Evolutionary conservation across 2,329 filamentous ascomycete genomes (phyloP), one percentile per base, ranked within the genome.

Genomic region (Fusarium sp.): DNA sequence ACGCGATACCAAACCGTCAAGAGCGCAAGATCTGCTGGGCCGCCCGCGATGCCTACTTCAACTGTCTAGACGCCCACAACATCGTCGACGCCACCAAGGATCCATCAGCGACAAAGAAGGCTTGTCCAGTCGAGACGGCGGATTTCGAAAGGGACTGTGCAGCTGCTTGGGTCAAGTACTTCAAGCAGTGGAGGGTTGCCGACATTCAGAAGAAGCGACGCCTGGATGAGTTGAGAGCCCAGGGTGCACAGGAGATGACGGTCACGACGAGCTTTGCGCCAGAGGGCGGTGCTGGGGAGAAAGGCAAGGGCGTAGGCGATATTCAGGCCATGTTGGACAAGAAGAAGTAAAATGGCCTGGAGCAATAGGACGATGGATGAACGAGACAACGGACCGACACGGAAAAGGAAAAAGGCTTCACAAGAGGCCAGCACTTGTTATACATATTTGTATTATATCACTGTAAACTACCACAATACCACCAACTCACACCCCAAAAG

Each of bases 81-180:
- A 95, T 99, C 75, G 81, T 97, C 73, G 95, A 99, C 82, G 82
- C 86, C 23, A 75, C 81, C 72, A 84, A 84, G 76, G 82, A 85
- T 69, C 77, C 79, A n/a, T 79, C 77, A 11, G 83, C 83, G 38
- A 80, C 82, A 4, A 77, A 76, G 11, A 80, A 78, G 60, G 80
- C 81, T 41, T 88, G 86, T 69, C 79, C 80, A 29, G 63, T 70
- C 45, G 79, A 86, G 80, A 78, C 78, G 29, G 79, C 77, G 35
- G 88, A 86, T 64, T 97, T 98, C 78, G 94, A 97, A 83, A 87
- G 88, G 76, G 93, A 95, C 80, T 99, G 96, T 82, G 94, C 94
- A 23, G 88, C 86, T 66, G 95, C 94, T 80, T 99, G 96, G 96
- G 96, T 98, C 69, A 94, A 94, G 83, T 98, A 99, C 83, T 99